Base-by-base conservation (phyloP, 306 rosid genomes). In the Ceratonia siliqua region DNA sequence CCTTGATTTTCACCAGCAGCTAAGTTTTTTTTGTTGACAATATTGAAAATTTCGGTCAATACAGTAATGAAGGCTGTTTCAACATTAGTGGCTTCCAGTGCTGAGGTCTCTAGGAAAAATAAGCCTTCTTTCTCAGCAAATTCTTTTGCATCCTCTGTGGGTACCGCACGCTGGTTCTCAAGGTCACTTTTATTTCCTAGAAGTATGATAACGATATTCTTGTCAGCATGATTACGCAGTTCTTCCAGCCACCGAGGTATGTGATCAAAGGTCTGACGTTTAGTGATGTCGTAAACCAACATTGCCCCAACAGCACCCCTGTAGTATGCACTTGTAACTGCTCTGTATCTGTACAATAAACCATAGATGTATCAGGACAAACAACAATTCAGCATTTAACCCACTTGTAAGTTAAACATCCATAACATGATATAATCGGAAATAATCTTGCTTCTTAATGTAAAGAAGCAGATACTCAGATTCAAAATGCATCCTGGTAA, bases 301-400 rank as follows among this genome's bases (percentile, higher is more conserved):
- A 93, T 93, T 79, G 98, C 98, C 74, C 98, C 98, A 39, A 93
- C 94, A 58, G 98, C 98, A 36, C 97, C 98, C 84, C 98, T 83
- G 86, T 93, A 93, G 83, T 93, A 93, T 70, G 98, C 98, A 69
- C 98, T 93, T 41, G 98, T 93, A 56, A 93, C 98, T 33, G 98
- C 98, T 73, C 98, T 82, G 82, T 93, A 93, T 70, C 98, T 93
- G 90, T 59, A 61, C 75, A 81, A 54, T 52, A 41, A 69, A 62
- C 58, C 69, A 62, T 10, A 68, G 21, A 33, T 45, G 43, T 43
- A 73, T 78, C 36, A 82, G 69, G 25, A 33, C 1, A 78, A 72
- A 18, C 58, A 9, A 54, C 21, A 45, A 62, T 63, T 35, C 30
- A 28, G 32, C 13, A 24, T 67, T 33, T 42, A 1, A 67, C 6